Conservation (phyloP, 192 early-diverging fungal genomes). For the Backusella morwellensis region DNA sequence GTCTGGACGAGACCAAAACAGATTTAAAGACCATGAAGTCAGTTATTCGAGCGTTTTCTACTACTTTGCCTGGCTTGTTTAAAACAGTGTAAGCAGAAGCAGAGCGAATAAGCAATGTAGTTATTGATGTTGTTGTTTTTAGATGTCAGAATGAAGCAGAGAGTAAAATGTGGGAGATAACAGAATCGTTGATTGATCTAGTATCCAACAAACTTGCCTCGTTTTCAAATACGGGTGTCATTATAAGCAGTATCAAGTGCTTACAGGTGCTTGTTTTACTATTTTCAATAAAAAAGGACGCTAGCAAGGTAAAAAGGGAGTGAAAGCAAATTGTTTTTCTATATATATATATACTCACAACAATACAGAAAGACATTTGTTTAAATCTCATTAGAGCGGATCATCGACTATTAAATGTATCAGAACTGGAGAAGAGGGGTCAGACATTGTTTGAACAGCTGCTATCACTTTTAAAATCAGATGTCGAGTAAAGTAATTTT, state of each 20-base stretch:
- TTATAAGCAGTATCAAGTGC: conserved; percentile 34
- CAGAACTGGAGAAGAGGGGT: conserved; percentile 28
- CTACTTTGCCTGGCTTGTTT: conserved; percentile 25
- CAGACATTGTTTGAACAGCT: conserved; percentile 29
- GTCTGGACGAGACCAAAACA: conserved; percentile 1
- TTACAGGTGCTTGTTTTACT: conserved; percentile 33
- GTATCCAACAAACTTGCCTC: conserved; percentile 16
- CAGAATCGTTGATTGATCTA: conserved; percentile 17
- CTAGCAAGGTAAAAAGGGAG: background rate
- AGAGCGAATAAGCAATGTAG: too few species aligned
- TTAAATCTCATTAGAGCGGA: conserved; percentile 30
- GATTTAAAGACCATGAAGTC: conserved; percentile 18
- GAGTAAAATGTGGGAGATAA: conserved; percentile 30
- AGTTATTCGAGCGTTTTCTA: conserved; percentile 30
- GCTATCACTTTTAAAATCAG: conserved; percentile 1
- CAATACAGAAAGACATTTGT: conserved; percentile 28
- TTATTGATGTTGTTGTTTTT: background rate
- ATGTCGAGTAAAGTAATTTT: background rate
- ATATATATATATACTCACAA: background rate
- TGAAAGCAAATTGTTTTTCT: background rate
- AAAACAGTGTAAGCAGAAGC: conserved; percentile 31
- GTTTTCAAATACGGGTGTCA: conserved; percentile 33
- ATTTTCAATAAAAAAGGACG: conserved; percentile 20
- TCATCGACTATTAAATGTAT: conserved; percentile 34
- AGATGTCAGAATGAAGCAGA: conserved; percentile 40